Conservation (phyloP, 306 rosid genomes). For the Prunus salicina region DNA sequence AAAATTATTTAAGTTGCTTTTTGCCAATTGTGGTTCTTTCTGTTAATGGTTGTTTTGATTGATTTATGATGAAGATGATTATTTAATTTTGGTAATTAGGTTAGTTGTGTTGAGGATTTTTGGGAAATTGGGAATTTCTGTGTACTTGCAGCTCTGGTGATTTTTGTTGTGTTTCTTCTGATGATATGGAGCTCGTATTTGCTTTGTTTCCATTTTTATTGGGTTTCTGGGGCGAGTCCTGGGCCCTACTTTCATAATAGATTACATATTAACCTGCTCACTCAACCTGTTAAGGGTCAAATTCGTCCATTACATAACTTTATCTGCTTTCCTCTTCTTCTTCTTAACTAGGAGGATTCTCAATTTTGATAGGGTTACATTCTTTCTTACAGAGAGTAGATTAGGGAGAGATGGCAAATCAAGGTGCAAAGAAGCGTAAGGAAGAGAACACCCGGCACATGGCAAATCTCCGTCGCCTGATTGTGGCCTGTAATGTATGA, state of each 20-base stretch:
- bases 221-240: neutral
- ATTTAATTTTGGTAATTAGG: neutral
- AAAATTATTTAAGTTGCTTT: too few relatives aligned
- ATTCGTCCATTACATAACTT: neutral
- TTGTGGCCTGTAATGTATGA: slow-evolving; percentile 72
- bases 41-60: neutral
- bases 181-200: too few relatives aligned
- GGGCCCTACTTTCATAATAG: neutral
- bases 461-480: slow-evolving; percentile 63
- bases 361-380: neutral
- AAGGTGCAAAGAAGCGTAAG: slow-evolving; percentile 95
- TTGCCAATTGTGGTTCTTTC: neutral
- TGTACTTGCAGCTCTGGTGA: neutral
- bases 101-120: neutral
- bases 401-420: slow-evolving; percentile 67
- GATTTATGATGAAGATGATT: neutral
- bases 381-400: neutral
- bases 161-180: too few relatives aligned
- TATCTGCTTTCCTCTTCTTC: neutral
- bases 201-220: neutral
- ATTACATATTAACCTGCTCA: neutral
- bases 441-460: slow-evolving; percentile 89
- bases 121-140: neutral
- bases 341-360: neutral
- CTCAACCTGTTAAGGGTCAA: neutral